Percentiles rank a stretch among this genome's conserved stretches.
phyloP scores from a whole-genome alignment of 2,329 filamentous ascomycete genomes.

The Penicillium hesseltinei region DNA sequence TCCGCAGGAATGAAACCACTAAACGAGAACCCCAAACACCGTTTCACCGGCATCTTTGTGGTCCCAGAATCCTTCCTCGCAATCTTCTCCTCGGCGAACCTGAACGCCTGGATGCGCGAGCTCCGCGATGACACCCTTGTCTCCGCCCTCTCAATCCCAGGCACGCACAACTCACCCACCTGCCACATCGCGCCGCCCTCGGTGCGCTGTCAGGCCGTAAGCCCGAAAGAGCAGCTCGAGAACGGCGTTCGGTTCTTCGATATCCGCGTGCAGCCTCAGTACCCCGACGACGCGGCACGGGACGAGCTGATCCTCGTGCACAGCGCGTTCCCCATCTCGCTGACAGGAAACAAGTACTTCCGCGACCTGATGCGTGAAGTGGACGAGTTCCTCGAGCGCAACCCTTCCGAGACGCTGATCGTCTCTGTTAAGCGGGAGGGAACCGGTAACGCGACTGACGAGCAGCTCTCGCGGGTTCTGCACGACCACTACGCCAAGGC shows the following conservation, averaged over 20 bases:
- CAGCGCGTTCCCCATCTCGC: constrained; percentile 80
- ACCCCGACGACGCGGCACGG: constrained; percentile 56
- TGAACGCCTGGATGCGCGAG: constrained; percentile 76
- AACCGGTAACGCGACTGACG: constrained; percentile 73
- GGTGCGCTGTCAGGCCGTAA: constrained; percentile 86
- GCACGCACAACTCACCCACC: constrained; percentile 92
- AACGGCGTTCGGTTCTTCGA: constrained; percentile 96
- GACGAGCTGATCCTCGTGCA: constrained; percentile 81
- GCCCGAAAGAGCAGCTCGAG: constrained; percentile 71
- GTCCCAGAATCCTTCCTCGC: constrained; percentile 53
- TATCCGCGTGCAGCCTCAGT: constrained; percentile 71
- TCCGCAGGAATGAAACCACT: constrained; percentile 62
- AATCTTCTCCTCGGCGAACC: constrained; percentile 68
- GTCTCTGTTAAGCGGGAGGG: constrained; percentile 91
- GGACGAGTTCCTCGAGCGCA: constrained; percentile 70
- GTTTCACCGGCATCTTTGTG: constrained; percentile 67
- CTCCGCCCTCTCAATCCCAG: constrained; percentile 82
- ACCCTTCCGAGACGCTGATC: constrained; percentile 79
- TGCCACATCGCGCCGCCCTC: constrained; percentile 81
- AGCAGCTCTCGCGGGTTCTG: constrained; percentile 72
- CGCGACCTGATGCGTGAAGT: constrained; percentile 68
- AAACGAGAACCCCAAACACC: constrained; percentile 50
- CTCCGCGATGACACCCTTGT: constrained; percentile 71
- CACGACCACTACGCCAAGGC: constrained; percentile 64
- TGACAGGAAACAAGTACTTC: constrained; percentile 79